phyloP scores from a whole-genome alignment of 495 filamentous ascomycete genomes.

The Hyaloscypha bicolor region DNA sequence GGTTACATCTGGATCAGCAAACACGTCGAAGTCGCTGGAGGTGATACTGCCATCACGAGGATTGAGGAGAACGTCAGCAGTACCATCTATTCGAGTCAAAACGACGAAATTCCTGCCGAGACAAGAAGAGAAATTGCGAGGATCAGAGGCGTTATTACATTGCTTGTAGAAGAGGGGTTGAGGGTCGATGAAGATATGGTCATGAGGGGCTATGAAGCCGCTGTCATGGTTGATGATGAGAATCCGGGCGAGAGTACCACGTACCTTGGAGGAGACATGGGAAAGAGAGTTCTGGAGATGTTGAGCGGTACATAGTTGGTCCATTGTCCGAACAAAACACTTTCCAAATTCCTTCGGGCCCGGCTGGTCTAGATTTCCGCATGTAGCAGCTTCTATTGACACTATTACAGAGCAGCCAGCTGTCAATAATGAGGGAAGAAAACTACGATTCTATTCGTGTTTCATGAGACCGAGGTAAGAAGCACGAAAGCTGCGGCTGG shows the following conservation, averaged over 20 bases:
- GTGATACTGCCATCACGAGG: conserved; percentile 63
- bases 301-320: conserved; percentile 44
- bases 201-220: conserved; percentile 76
- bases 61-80: conserved; percentile 78
- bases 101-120: conserved; percentile 72
- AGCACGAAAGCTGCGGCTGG: too few species aligned
- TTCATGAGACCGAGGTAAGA: too few species aligned
- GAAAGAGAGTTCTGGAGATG: conserved; percentile 64
- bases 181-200: conserved; percentile 93
- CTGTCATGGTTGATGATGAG: conserved; percentile 63
- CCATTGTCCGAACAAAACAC: neutral
- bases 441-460: too few species aligned
- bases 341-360: neutral
- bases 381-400: neutral
- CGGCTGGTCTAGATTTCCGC: neutral
- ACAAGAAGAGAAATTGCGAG: conserved; percentile 89
- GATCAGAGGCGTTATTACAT: conserved; percentile 74
- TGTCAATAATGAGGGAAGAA: too few species aligned
- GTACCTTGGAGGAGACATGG: conserved; percentile 75
- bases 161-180: conserved; percentile 77
- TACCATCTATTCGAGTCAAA: conserved; percentile 84
- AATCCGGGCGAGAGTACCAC: conserved; percentile 50
- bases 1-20: conserved; percentile 94
- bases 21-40: conserved; percentile 52
- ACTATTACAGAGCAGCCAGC: neutral